phyloP scores from a whole-genome alignment of 352 stramenopile genomes.

The Phytopythium aichiense region DNA sequence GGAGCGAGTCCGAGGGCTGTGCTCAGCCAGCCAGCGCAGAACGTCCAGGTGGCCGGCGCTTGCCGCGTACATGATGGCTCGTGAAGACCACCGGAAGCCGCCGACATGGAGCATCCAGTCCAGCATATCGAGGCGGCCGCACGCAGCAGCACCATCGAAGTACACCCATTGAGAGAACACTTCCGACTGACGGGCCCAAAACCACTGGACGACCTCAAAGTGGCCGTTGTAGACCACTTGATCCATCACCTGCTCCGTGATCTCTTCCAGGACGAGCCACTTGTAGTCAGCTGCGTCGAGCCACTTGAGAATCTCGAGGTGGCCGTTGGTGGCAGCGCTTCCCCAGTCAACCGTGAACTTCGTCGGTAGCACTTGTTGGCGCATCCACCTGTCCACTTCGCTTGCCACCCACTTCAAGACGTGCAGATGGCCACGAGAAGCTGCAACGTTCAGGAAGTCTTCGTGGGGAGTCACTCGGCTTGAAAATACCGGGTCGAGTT shows the following conservation, averaged over 20 bases:
- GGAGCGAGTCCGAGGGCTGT: not conserved
- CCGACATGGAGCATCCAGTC: conserved; percentile 14
- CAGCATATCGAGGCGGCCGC: not conserved
- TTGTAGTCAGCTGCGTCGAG: not conserved
- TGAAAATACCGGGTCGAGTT: not conserved
- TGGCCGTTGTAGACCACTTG: not conserved
- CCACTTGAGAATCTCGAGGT: not conserved
- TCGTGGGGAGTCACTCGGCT: not conserved
- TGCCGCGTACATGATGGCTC: conserved; percentile 14
- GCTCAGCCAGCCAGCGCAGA: not conserved
- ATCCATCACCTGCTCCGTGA: not conserved
- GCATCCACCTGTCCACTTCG: not conserved
- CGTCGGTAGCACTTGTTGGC: no score
- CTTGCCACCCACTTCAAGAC: not conserved
- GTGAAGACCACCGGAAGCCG: conserved; percentile 2
- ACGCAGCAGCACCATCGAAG: not conserved
- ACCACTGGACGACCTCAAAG: not conserved
- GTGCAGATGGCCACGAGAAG: not conserved
- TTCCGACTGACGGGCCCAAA: not conserved
- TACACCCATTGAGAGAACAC: not conserved
- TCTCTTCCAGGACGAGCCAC: not conserved
- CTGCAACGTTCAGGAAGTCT: not conserved
- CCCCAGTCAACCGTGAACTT: no score
- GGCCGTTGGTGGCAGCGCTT: not conserved
- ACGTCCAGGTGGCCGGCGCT: not conserved